phyloP scores from a whole-genome alignment of 148 eudicot species.

The Rhododendron molle region DNA sequence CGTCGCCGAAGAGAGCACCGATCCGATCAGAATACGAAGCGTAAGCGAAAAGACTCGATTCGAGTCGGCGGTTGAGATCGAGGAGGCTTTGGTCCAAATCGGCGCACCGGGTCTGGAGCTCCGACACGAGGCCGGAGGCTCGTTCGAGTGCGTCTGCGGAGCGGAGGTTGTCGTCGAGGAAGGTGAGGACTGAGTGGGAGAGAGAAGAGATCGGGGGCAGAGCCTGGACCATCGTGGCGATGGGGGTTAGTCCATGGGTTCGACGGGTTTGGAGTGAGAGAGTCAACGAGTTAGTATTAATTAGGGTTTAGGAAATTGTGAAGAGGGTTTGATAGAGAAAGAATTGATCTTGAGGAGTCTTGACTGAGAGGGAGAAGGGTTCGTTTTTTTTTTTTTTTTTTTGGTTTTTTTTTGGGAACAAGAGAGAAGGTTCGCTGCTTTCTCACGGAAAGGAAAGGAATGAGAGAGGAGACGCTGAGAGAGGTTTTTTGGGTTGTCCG shows the following conservation, averaged over 20 bases:
- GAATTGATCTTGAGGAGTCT: neutral
- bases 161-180: slow-evolving; percentile 47
- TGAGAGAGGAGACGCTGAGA: neutral
- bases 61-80: slow-evolving; percentile 46
- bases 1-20: slow-evolving; percentile 30
- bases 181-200: slow-evolving; percentile 48
- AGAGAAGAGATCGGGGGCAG: slow-evolving; percentile 52
- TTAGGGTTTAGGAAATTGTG: neutral
- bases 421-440: neutral
- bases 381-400: neutral
- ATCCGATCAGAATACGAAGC: slow-evolving; percentile 47
- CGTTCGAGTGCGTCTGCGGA: slow-evolving; percentile 34
- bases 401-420: too few relatives aligned
- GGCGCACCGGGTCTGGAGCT: slow-evolving; percentile 51
- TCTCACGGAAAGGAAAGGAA: neutral
- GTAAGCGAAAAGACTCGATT: slow-evolving; percentile 33
- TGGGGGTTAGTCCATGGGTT: slow-evolving; percentile 5
- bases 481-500: neutral
- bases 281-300: neutral
- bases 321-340: neutral
- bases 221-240: slow-evolving; percentile 6
- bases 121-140: slow-evolving; percentile 42
- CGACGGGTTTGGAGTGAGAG: neutral
- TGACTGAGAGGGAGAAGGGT: neutral
- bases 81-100: slow-evolving; percentile 41